phyloP scores from a whole-genome alignment of 352 stramenopile genomes.

The Salisapilia sapeloensis region DNA sequence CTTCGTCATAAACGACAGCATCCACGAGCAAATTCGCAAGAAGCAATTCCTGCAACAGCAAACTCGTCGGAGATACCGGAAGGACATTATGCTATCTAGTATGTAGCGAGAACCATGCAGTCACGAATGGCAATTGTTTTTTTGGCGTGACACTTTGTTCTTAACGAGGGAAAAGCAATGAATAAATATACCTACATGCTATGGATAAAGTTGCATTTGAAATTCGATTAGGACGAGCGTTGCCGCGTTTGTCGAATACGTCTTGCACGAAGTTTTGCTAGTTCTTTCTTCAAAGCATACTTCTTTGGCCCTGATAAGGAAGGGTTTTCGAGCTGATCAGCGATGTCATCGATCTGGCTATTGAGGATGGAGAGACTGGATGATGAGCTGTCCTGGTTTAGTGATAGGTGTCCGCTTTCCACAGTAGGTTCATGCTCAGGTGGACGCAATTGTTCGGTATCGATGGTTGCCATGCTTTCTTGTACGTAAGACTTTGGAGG shows the following conservation, averaged over 20 bases:
- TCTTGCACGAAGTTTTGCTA: slow-evolving; percentile 45
- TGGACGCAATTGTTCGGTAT: too few relatives aligned
- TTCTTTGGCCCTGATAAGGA: slow-evolving; percentile 49
- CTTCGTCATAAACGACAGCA: slow-evolving; percentile 50
- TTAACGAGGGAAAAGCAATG: slow-evolving; percentile 3
- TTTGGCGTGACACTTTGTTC: slow-evolving; percentile 3
- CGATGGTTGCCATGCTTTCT: too few relatives aligned
- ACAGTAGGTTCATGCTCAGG: background rate
- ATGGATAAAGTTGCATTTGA: background rate
- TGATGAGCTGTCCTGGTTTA: slow-evolving; percentile 4
- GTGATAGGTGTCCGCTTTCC: background rate
- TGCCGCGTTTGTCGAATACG: slow-evolving; percentile 35
- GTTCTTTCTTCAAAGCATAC: slow-evolving; percentile 70
- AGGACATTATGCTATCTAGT: slow-evolving; percentile 1
- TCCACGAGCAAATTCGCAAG: slow-evolving; percentile 4
- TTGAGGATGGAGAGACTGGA: slow-evolving; percentile 10
- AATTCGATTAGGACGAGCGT: slow-evolving; percentile 3
- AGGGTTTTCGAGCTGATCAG: slow-evolving; percentile 41
- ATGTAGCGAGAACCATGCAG: background rate
- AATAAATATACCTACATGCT: slow-evolving; percentile 1
- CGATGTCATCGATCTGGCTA: slow-evolving; percentile 27
- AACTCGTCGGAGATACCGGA: background rate
- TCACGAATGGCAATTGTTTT: background rate
- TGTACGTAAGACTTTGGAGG: too few relatives aligned
- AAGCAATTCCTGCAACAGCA: background rate